Conservation (phyloP, 2,329 filamentous ascomycete genomes). For the Talaromyces sp. region DNA sequence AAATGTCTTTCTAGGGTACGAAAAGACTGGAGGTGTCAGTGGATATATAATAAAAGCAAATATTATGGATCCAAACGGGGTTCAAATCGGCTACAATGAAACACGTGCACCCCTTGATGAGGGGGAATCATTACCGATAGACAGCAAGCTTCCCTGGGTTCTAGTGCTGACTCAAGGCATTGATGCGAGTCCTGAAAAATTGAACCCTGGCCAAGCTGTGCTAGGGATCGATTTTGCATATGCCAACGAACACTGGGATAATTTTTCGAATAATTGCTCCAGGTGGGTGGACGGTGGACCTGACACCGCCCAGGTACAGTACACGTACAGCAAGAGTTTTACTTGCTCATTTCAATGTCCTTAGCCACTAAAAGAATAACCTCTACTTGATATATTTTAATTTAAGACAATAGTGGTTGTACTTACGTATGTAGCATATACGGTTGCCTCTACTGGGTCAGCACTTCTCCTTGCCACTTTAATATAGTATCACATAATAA, state of each 20-base stretch:
- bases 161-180: not conserved
- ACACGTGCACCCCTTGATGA: not conserved
- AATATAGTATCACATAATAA: too few species aligned
- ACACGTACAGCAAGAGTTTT: not conserved
- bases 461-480: too few species aligned
- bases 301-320: not conserved
- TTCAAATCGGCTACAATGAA: not conserved
- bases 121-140: not conserved
- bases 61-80: not conserved
- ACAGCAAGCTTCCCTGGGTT: not conserved
- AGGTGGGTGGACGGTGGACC: not conserved
- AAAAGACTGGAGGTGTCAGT: not conserved
- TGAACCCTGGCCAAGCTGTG: not conserved
- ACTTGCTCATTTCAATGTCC: not conserved
- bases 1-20: not conserved
- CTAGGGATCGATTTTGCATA: not conserved
- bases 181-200: not conserved
- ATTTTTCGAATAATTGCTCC: not conserved
- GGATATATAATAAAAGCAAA: not conserved
- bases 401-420: too few species aligned
- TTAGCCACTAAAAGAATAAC: not conserved
- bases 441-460: too few species aligned
- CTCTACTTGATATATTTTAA: not conserved
- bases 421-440: too few species aligned
- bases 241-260: not conserved